phyloP scores from a whole-genome alignment of 2,329 filamentous ascomycete genomes.

The Alternaria metachromatica region DNA sequence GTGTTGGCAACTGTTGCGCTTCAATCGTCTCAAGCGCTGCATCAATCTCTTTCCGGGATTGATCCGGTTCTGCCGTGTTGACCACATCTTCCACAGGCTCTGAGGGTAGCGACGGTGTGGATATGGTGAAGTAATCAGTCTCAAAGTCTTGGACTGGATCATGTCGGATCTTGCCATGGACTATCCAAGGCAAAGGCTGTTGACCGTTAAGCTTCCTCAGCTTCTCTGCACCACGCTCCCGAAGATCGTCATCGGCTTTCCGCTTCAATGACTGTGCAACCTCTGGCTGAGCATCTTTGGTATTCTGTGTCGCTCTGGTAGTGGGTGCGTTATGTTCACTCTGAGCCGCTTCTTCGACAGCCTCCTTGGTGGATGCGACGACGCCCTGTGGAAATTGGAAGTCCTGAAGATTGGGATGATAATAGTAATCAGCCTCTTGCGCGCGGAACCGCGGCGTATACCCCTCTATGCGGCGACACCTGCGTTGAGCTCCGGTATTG shows the following conservation, averaged over 20 bases:
- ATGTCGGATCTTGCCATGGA: neutral
- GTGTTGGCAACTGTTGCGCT: neutral
- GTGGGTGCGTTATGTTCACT: neutral
- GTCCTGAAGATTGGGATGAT: neutral
- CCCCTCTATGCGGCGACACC: neutral
- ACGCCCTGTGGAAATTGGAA: neutral
- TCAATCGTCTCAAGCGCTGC: rapidly evolving
- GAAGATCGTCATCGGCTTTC: neutral
- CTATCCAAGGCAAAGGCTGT: neutral
- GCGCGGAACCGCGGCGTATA: neutral
- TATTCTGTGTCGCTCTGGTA: rapidly evolving
- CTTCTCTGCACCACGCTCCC: neutral
- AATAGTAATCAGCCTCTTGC: neutral
- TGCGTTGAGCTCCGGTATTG: neutral
- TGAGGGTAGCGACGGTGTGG: neutral
- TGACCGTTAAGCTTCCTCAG: neutral
- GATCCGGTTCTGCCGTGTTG: neutral
- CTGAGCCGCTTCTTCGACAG: neutral
- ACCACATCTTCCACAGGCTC: rapidly evolving
- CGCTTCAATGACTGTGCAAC: neutral
- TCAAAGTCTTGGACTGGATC: neutral
- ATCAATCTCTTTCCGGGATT: neutral
- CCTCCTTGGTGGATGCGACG: neutral
- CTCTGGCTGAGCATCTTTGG: rapidly evolving
- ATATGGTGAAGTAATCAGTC: neutral